Evolutionary conservation across 2,329 filamentous ascomycete species (phyloP).

Genomic region (Coniosporium tulheliwenetii): DNA sequence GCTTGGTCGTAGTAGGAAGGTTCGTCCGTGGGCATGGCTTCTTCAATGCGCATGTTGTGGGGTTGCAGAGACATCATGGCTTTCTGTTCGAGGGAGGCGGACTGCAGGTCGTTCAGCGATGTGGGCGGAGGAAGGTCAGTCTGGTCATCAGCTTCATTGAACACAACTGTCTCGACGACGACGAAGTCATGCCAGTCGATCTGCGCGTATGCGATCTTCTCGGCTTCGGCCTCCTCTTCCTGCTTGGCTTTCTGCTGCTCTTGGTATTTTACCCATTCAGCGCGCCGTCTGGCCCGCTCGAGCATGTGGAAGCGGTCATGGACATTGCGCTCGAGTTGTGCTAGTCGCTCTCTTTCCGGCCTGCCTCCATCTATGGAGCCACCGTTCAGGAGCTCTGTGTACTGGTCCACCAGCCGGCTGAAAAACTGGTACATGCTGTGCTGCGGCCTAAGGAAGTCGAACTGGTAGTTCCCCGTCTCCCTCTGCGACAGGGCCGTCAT

Average conservation of each 20-base stretch:
- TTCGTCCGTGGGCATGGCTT: conserved; percentile 77
- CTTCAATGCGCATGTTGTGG: conserved; percentile 68
- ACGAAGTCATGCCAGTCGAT: conserved; percentile 98
- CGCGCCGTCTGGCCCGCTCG: conserved; percentile 65
- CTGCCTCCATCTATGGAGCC: conserved; percentile 55
- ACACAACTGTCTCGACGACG: conserved; percentile 86
- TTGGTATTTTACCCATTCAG: conserved; percentile 75
- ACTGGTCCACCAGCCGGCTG: conserved; percentile 82
- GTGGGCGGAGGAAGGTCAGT: conserved; percentile 78
- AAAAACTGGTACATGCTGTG: conserved; percentile 97
- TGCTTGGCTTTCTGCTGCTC: conserved; percentile 77
- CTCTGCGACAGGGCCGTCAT: conserved; percentile 81
- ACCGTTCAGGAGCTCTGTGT: conserved; percentile 60
- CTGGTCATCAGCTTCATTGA: conserved; percentile 77
- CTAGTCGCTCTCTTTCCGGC: conserved; percentile 55
- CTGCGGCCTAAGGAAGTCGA: conserved; percentile 88
- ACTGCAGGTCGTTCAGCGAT: conserved; percentile 79
- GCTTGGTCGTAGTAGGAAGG: conserved; percentile 41
- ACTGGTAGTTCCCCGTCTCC: conserved; percentile 82
- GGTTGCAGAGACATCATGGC: conserved; percentile 75
- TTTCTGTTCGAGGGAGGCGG: conserved; percentile 87
- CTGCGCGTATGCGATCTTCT: conserved; percentile 60
- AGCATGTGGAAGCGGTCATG: conserved; percentile 69
- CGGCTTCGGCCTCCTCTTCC: conserved; percentile 73
- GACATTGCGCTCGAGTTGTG: conserved; percentile 58